Evolutionary conservation across 78 protist genomes (phyloP).

Genomic region (Diacronema lutheri): DNA sequence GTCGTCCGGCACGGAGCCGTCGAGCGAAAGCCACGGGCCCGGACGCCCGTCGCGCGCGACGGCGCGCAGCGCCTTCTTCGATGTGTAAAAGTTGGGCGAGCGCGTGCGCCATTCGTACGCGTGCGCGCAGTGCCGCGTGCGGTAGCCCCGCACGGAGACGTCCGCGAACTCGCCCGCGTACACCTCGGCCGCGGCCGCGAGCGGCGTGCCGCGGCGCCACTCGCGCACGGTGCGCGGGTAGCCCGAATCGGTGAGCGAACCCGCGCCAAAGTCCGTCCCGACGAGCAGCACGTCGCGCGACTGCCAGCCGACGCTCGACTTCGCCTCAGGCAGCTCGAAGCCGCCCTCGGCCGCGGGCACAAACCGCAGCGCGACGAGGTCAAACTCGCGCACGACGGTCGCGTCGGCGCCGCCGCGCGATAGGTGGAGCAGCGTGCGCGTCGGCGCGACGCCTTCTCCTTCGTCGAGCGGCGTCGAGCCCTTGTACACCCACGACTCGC

Average conservation of each 20-base stretch:
- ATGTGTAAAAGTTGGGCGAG: not conserved
- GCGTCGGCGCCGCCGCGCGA: conserved; percentile 45
- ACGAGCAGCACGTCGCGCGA: not conserved
- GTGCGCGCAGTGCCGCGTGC: too few species aligned
- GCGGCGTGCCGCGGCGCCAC: conserved; percentile 34
- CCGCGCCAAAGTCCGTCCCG: conserved; percentile 19
- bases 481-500: conserved; percentile 23
- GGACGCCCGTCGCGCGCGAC: too few species aligned
- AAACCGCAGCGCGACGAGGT: not conserved
- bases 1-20: not conserved
- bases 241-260: conserved; percentile 15
- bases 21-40: too few species aligned
- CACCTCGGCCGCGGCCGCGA: conserved; percentile 2
- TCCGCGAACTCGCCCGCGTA: conserved; percentile 6
- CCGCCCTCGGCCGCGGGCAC: conserved; percentile 19
- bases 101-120: conserved; percentile 20
- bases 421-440: conserved; percentile 3
- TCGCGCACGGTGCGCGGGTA: conserved; percentile 26
- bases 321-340: conserved; percentile 18
- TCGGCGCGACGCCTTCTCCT: not conserved
- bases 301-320: not conserved
- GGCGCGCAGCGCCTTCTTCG: not conserved
- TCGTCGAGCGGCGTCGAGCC: conserved; percentile 15
- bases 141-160: not conserved
- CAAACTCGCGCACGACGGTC: conserved; percentile 29